Evolutionary conservation across 139 green algal species (phyloP).

Genomic region (Ettlia oleoabundans): DNA sequence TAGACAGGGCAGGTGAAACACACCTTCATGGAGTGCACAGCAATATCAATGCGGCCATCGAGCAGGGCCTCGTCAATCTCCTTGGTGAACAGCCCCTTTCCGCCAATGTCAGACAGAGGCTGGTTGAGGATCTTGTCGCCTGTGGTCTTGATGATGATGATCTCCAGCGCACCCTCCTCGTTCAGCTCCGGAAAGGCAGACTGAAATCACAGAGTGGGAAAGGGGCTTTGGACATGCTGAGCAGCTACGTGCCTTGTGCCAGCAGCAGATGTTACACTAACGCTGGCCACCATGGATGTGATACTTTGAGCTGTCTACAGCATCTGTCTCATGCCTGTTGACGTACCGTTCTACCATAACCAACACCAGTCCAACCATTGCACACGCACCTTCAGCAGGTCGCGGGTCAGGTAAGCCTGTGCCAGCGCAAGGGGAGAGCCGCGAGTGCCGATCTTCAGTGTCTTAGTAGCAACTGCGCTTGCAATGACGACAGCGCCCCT

Average conservation of each 20-base stretch:
- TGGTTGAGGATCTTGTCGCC: constrained; percentile 99
- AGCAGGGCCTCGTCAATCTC: constrained; percentile 99
- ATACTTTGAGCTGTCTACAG: too few relatives aligned
- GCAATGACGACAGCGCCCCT: not conserved
- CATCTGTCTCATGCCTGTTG: too few relatives aligned
- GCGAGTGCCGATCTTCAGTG: constrained; percentile 83
- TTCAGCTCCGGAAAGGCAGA: constrained; percentile 83
- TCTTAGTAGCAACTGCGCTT: constrained; percentile 64
- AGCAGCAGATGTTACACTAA: too few relatives aligned
- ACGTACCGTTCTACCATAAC: too few relatives aligned
- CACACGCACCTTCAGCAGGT: constrained; percentile 86
- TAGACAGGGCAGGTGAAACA: not conserved
- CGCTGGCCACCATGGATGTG: too few relatives aligned
- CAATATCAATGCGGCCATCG: constrained; percentile 95
- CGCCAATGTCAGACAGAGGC: constrained; percentile 98
- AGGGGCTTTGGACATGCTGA: not conserved
- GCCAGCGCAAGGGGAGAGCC: constrained; percentile 95
- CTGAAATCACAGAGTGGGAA: too few relatives aligned
- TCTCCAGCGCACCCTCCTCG: constrained; percentile 97
- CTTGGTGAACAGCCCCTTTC: constrained; percentile 99
- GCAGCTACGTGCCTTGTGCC: not conserved
- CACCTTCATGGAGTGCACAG: constrained; percentile 99
- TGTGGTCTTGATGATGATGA: constrained; percentile 99
- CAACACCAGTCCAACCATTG: too few relatives aligned
- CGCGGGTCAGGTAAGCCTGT: constrained; percentile 97